These are phyloP conservation scores for Suillus americanus DNA, from an alignment of 768 basidiomycete species.

Conservation along the genomic window DNA sequence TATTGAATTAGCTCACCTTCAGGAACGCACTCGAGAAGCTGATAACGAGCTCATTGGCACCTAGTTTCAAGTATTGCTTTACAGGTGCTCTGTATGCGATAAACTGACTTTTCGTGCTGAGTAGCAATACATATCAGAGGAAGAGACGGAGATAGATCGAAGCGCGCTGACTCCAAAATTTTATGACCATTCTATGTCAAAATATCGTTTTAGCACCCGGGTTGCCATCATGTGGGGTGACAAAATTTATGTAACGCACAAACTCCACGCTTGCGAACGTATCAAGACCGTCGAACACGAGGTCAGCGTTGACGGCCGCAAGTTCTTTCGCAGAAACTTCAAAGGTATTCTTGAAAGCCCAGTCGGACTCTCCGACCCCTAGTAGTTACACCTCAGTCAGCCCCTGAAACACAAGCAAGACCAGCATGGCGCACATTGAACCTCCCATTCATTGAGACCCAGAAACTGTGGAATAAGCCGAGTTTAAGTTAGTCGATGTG, in stretches of 20 bases:
- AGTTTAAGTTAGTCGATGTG: slow-evolving; percentile 6
- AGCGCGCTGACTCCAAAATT: slow-evolving; percentile 53
- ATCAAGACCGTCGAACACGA: slow-evolving; percentile 90
- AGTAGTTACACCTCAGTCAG: background rate
- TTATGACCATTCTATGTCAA: slow-evolving; percentile 61
- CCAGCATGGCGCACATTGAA: slow-evolving; percentile 64
- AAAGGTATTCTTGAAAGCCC: slow-evolving; percentile 79
- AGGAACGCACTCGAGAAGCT: slow-evolving; percentile 75
- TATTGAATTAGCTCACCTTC: slow-evolving; percentile 40
- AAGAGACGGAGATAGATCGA: background rate
- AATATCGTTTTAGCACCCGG: background rate
- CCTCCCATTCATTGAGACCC: slow-evolving; percentile 84
- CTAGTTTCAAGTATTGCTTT: slow-evolving; percentile 51
- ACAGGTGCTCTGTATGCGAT: slow-evolving; percentile 64
- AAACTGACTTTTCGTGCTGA: slow-evolving; percentile 83
- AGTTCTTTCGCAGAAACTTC: slow-evolving; percentile 48
- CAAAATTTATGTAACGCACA: slow-evolving; percentile 39
- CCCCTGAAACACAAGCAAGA: background rate
- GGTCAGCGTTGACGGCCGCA: slow-evolving; percentile 51
- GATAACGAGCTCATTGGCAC: slow-evolving; percentile 66
- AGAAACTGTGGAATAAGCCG: slow-evolving; percentile 50
- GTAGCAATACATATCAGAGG: background rate
- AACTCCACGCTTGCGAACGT: slow-evolving; percentile 78
- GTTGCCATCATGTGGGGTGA: background rate
- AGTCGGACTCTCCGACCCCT: slow-evolving; percentile 90